These are phyloP conservation scores for Leishmania amazonensis DNA, from an alignment of 208 protist genomes.

Conservation along the genomic window DNA sequence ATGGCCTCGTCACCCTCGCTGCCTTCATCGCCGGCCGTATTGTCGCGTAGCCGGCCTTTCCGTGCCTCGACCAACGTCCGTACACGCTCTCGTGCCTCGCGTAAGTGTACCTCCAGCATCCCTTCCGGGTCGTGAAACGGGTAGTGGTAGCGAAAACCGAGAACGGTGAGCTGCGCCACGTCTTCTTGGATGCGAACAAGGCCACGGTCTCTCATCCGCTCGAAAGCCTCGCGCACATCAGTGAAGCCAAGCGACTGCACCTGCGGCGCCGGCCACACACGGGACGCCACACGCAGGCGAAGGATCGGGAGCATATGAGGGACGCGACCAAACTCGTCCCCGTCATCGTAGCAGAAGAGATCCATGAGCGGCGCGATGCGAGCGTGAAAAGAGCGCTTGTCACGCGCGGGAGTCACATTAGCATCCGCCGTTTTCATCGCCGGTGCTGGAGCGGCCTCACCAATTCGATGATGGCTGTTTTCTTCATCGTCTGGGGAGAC, in stretches of 20 bases:
- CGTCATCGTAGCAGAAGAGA: slow-evolving; percentile 76
- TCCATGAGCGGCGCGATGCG: slow-evolving; percentile 61
- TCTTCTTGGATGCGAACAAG: slow-evolving; percentile 45
- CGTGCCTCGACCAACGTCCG: slow-evolving; percentile 6
- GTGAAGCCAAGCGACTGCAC: slow-evolving; percentile 42
- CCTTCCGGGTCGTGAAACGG: slow-evolving; percentile 72
- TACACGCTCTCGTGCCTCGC: slow-evolving; percentile 28
- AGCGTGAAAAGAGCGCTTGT: slow-evolving; percentile 62
- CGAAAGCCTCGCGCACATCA: slow-evolving; percentile 49
- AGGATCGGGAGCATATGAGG: slow-evolving; percentile 53
- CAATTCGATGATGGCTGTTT: not conserved
- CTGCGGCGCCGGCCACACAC: slow-evolving; percentile 30
- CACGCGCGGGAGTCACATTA: too few species aligned
- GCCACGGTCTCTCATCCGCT: slow-evolving; percentile 38
- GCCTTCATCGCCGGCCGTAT: not conserved
- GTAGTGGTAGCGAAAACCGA: slow-evolving; percentile 85
- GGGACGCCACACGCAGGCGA: slow-evolving; percentile 32
- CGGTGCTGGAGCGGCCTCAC: not conserved
- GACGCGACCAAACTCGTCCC: slow-evolving; percentile 46
- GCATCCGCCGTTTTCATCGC: not conserved
- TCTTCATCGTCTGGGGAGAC: not conserved
- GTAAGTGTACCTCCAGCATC: slow-evolving; percentile 55
- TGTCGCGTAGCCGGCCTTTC: not conserved
- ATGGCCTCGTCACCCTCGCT: slow-evolving; percentile 18
- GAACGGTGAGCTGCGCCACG: slow-evolving; percentile 55